These are phyloP conservation scores for Paramyrothecium sp. DNA, from an alignment of 2,329 filamentous ascomycete species.

Conservation along the genomic window DNA sequence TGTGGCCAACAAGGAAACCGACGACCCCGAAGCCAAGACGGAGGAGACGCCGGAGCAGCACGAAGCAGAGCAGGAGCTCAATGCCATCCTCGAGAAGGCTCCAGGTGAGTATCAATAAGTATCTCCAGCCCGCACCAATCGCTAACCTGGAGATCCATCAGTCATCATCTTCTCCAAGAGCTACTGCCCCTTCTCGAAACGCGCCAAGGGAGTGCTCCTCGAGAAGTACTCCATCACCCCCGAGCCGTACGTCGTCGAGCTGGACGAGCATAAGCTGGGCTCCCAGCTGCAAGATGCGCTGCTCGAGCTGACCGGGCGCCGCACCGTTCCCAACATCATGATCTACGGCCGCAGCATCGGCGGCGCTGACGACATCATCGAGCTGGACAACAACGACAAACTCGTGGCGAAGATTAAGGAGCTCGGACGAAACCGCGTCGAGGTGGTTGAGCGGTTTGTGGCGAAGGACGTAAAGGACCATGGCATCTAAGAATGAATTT, in stretches of 20 bases:
- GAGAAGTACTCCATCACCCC: conserved; percentile 83
- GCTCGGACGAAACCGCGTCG: conserved; percentile 67
- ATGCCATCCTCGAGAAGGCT: conserved; percentile 76
- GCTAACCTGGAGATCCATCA: conserved; percentile 30
- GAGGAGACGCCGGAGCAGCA: conserved; percentile 57
- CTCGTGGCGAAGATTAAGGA: conserved; percentile 70
- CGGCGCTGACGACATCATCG: conserved; percentile 81
- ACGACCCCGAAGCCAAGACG: conserved; percentile 29
- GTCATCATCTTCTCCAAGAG: conserved; percentile 96
- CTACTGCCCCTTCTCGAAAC: conserved; percentile 83
- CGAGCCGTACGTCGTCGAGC: conserved; percentile 81
- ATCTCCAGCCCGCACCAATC: neutral
- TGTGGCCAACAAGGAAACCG: conserved; percentile 1
- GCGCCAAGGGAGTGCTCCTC: conserved; percentile 81
- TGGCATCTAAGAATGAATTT: neutral
- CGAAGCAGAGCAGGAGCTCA: conserved; percentile 69
- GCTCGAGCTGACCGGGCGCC: conserved; percentile 70
- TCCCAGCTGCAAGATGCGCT: conserved; percentile 69
- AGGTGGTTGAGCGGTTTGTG: conserved; percentile 46
- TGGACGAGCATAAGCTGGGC: conserved; percentile 80
- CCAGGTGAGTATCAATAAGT: conserved; percentile 60
- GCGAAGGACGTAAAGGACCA: neutral
- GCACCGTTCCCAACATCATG: conserved; percentile 89
- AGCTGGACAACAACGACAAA: conserved; percentile 64
- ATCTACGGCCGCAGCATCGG: conserved; percentile 87